phyloP scores from a whole-genome alignment of 345 rosid genomes.

The Camelina sativa region DNA sequence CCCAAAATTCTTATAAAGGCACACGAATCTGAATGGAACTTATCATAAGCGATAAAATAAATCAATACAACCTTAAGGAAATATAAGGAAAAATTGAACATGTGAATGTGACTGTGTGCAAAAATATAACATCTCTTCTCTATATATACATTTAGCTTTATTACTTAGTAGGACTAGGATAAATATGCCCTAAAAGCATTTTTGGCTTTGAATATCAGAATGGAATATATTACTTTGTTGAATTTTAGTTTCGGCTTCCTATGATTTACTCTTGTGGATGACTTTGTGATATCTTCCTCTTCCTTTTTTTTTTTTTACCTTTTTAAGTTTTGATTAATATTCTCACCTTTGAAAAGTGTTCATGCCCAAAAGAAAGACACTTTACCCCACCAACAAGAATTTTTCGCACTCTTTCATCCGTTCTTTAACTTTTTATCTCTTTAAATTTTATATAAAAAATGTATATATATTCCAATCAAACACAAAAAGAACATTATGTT shows the following conservation, averaged over 20 bases:
- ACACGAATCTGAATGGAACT: slow-evolving; percentile 51
- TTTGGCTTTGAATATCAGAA: slow-evolving; percentile 39
- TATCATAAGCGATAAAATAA: slow-evolving; percentile 10
- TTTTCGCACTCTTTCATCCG: slow-evolving; percentile 27
- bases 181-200: slow-evolving; percentile 8
- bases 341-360: slow-evolving; percentile 20
- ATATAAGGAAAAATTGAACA: slow-evolving; percentile 1
- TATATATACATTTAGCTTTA: neutral
- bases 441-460: neutral
- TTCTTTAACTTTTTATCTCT: slow-evolving; percentile 23
- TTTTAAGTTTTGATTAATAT: slow-evolving; percentile 24
- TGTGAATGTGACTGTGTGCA: neutral
- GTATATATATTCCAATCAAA: slow-evolving; percentile 2
- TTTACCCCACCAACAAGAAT: slow-evolving; percentile 28
- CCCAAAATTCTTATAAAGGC: slow-evolving; percentile 64
- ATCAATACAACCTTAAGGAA: neutral
- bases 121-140: neutral
- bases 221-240: slow-evolving; percentile 40
- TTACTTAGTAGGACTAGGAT: neutral
- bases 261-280: slow-evolving; percentile 33
- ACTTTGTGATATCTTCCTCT: slow-evolving; percentile 28
- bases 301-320: neutral
- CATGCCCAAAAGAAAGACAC: slow-evolving; percentile 12
- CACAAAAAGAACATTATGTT: neutral
- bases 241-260: slow-evolving; percentile 22